Evolutionary conservation across 2,329 filamentous ascomycete species (phyloP).

Genomic region (Penicillium sp.): DNA sequence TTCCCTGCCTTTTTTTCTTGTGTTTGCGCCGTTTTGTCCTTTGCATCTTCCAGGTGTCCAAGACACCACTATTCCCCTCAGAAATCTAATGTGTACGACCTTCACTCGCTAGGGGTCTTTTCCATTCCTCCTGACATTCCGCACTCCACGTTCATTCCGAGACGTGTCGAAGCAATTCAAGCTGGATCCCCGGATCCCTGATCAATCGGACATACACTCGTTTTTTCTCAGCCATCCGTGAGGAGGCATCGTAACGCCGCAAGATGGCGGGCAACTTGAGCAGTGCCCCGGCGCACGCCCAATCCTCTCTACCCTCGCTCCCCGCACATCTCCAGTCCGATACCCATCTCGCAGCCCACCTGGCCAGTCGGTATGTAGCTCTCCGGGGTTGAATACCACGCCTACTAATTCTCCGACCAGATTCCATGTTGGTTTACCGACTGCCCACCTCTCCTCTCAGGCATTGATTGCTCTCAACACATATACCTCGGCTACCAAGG

Average conservation of each 20-base stretch:
- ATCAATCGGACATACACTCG: constrained; percentile 8
- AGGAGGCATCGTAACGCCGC: background rate
- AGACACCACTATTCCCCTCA: background rate
- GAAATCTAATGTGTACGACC: background rate
- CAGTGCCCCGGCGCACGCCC: constrained; percentile 62
- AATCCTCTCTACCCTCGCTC: constrained; percentile 83
- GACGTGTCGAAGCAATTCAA: constrained; percentile 5
- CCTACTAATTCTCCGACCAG: constrained; percentile 57
- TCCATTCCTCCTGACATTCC: constrained; percentile 21
- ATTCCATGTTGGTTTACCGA: constrained; percentile 88
- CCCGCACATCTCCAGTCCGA: constrained; percentile 66
- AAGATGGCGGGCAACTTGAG: constrained; percentile 44
- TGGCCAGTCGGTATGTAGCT: constrained; percentile 48
- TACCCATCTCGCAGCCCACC: constrained; percentile 52
- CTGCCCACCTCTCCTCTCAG: constrained; percentile 85
- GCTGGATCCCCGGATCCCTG: background rate
- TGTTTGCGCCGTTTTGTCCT: background rate
- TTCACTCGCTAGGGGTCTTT: constrained; percentile 14
- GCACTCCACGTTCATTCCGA: constrained; percentile 19
- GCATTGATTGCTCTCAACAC: constrained; percentile 92
- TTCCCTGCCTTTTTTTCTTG: background rate
- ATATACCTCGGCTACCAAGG: constrained; percentile 84
- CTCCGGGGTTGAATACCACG: background rate
- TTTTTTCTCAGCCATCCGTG: background rate
- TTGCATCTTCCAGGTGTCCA: background rate